A percentile compares a stretch with the other conserved stretches of the same genome.
phyloP scores from a whole-genome alignment of 169 alveolate species.

The Plasmodium malariae region DNA sequence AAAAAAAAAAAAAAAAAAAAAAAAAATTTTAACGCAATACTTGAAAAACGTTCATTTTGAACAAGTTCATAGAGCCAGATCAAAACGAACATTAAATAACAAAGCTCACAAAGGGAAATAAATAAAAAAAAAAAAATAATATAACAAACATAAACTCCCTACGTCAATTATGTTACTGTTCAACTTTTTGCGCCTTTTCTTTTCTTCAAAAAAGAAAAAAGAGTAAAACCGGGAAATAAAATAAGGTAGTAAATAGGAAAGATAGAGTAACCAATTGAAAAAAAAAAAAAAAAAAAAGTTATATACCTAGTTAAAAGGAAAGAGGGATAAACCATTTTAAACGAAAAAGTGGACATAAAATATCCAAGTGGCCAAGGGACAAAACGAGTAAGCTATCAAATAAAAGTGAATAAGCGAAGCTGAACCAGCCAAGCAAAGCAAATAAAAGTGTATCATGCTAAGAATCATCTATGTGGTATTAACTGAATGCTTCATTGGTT shows the following conservation, averaged over 20 bases:
- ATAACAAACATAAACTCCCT: background rate
- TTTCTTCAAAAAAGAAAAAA: background rate
- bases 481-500: conserved; percentile 36
- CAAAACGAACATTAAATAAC: background rate
- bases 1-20: background rate
- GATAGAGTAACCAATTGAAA: no score
- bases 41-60: no score
- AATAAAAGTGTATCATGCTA: conserved; percentile 57
- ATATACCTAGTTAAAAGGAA: no score
- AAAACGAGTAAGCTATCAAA: no score
- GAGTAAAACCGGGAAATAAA: no score
- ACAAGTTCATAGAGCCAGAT: no score
- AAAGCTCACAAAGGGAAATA: background rate
- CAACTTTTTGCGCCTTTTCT: background rate
- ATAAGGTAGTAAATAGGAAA: no score
- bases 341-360: no score
- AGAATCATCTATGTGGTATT: conserved; percentile 39
- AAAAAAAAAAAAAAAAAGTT: no score
- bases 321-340: no score
- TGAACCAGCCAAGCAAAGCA: background rate
- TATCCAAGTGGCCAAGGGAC: no score
- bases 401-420: no score
- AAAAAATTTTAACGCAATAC: background rate
- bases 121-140: background rate
- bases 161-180: background rate